Percentiles rank a stretch among this genome's conserved stretches.
These are phyloP conservation scores for Termitomyces sp. DNA, from an alignment of 768 basidiomycete genomes.

Conservation along the genomic window DNA sequence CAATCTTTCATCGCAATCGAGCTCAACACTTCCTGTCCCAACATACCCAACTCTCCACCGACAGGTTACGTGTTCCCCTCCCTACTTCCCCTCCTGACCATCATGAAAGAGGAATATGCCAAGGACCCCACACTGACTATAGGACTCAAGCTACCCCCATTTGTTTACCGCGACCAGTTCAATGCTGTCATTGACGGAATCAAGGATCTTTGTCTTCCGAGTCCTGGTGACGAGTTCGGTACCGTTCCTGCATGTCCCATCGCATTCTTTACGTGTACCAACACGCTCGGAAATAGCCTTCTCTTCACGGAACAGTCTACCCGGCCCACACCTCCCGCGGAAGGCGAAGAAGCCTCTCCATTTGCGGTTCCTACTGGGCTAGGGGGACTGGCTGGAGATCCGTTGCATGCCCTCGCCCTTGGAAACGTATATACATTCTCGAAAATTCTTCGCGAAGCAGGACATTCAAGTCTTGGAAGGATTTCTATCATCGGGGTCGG, in stretches of 20 bases:
- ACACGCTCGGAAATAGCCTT: constrained; percentile 72
- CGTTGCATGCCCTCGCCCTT: constrained; percentile 70
- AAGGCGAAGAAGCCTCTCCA: constrained; percentile 9
- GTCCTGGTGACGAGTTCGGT: constrained; percentile 1
- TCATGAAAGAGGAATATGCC: constrained; percentile 46
- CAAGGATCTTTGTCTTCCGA: constrained; percentile 29
- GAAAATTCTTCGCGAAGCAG: constrained; percentile 40
- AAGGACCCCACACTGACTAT: constrained; percentile 55
- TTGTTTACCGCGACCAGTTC: constrained; percentile 61
- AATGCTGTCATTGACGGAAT: constrained; percentile 45
- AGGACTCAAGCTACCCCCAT: constrained; percentile 81
- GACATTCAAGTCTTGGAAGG: constrained; percentile 32
- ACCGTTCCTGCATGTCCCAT: constrained; percentile 35
- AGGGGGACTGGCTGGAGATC: constrained; percentile 77
- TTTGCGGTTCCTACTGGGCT: constrained; percentile 63
- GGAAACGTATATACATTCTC: constrained; percentile 73
- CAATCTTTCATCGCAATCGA: constrained; percentile 59
- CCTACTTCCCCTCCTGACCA: constrained; percentile 50
- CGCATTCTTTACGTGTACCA: constrained; percentile 76
- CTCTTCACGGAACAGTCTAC: constrained; percentile 53
- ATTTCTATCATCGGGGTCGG: constrained; percentile 79
- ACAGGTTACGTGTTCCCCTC: constrained; percentile 57
- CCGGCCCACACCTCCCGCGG: not conserved
- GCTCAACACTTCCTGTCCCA: constrained; percentile 84
- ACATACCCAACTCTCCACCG: constrained; percentile 60